A percentile compares a stretch with the other conserved stretches of the same genome.
phyloP scores from a whole-genome alignment of 2,329 filamentous ascomycete genomes.

The Cladosporium sp. region DNA sequence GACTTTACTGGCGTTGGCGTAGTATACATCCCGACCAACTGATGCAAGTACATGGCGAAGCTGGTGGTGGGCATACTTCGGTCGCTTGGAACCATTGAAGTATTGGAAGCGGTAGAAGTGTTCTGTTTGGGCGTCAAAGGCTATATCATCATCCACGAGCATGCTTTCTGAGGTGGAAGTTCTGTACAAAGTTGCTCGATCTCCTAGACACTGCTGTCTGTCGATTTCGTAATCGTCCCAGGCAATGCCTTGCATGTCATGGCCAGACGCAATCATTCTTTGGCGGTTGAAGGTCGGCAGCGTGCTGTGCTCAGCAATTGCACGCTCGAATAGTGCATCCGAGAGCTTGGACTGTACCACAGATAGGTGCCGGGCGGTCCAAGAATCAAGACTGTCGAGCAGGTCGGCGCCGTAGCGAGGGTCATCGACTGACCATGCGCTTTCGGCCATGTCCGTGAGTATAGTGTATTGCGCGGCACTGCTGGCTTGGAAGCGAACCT shows the following conservation, averaged over 20 bases:
- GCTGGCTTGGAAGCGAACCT: background rate
- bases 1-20: slow-evolving; percentile 50
- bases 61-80: slow-evolving; percentile 59
- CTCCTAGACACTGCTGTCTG: slow-evolving; percentile 21
- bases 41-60: slow-evolving; percentile 59
- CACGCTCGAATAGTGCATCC: background rate
- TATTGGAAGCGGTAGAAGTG: slow-evolving; percentile 31
- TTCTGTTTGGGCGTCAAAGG: slow-evolving; percentile 18
- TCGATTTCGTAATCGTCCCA: slow-evolving; percentile 35
- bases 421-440: slow-evolving; percentile 14
- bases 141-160: background rate
- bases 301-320: background rate
- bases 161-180: background rate
- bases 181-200: background rate
- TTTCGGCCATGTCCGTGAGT: slow-evolving; percentile 9
- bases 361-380: background rate
- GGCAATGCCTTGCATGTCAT: slow-evolving; percentile 36
- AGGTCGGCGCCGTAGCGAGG: slow-evolving; percentile 7
- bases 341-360: background rate
- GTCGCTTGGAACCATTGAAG: slow-evolving; percentile 45
- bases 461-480: slow-evolving; percentile 5
- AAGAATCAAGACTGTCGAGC: background rate
- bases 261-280: background rate
- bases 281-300: slow-evolving; percentile 1
- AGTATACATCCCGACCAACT: slow-evolving; percentile 56